Conservation (phyloP, 1,284 basidiomycete genomes). For the Heliocybe sulcata region DNA sequence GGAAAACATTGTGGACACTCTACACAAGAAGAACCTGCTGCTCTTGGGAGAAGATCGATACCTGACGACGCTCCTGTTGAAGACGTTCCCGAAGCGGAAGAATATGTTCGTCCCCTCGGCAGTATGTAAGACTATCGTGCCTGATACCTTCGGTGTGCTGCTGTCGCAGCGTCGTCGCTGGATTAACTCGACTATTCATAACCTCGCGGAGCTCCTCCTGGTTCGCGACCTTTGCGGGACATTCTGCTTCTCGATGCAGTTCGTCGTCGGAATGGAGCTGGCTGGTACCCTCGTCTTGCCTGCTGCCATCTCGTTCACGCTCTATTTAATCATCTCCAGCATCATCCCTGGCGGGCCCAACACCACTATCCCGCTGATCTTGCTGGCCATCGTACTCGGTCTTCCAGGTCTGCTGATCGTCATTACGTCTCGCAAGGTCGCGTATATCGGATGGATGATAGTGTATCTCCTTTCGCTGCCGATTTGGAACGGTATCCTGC, state of each 20-base stretch:
- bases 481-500: constrained; percentile 94
- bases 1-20: constrained; percentile 94
- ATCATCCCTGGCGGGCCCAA: constrained; percentile 74
- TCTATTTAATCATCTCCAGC: constrained; percentile 85
- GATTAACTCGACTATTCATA: constrained; percentile 99
- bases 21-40: constrained; percentile 99
- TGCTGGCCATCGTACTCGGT: constrained; percentile 92
- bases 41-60: constrained; percentile 99
- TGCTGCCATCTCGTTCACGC: constrained; percentile 94
- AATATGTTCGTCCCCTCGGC: constrained; percentile 99
- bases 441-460: constrained; percentile 96
- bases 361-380: constrained; percentile 91
- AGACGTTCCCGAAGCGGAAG: constrained; percentile 98
- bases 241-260: constrained; percentile 97
- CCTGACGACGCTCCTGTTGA: constrained; percentile 90
- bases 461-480: constrained; percentile 91
- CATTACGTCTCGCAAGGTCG: constrained; percentile 88
- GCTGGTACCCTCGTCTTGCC: constrained; percentile 94
- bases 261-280: constrained; percentile 97
- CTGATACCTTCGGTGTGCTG: constrained; percentile 90
- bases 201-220: constrained; percentile 88
- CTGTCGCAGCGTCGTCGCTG: constrained; percentile 96
- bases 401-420: constrained; percentile 93
- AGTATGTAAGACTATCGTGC: constrained; percentile 96
- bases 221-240: constrained; percentile 94